Conservation (phyloP, 192 early-diverging fungal species). For the Kickxella alabastrina region DNA sequence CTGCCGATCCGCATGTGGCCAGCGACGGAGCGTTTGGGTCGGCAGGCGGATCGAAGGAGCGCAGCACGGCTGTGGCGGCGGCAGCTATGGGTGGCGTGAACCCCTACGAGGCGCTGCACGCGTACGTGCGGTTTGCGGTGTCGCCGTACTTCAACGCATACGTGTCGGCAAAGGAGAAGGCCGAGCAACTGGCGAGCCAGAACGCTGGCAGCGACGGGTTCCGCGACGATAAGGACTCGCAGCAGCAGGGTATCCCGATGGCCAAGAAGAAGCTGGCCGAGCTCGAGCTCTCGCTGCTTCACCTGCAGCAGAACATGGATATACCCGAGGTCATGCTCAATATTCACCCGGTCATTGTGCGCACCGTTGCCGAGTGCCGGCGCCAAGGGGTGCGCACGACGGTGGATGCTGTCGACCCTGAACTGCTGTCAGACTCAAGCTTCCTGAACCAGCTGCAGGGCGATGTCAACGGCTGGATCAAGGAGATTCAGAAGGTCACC, state of each 20-base stretch:
- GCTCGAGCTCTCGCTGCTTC: conserved; percentile 88
- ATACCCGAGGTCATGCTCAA: conserved; percentile 89
- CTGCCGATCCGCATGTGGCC: neutral
- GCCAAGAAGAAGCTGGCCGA: conserved; percentile 99
- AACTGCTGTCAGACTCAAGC: conserved; percentile 70
- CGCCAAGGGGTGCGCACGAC: conserved; percentile 61
- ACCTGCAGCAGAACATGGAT: conserved; percentile 97
- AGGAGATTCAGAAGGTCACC: conserved; percentile 99
- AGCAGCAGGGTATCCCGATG: conserved; percentile 76
- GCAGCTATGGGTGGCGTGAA: conserved; percentile 36
- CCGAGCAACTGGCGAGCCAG: conserved; percentile 34
- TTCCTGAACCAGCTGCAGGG: conserved; percentile 93
- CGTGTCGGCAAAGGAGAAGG: conserved; percentile 65
- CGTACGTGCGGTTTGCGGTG: conserved; percentile 89
- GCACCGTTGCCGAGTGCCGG: conserved; percentile 66
- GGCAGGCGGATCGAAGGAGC: neutral
- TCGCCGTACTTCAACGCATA: conserved; percentile 96
- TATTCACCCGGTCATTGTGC: conserved; percentile 80
- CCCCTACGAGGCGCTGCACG: conserved; percentile 87
- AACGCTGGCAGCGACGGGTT: conserved; percentile 49
- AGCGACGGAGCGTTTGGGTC: conserved; percentile 1
- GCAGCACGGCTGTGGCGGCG: conserved; percentile 31
- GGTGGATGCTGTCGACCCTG: conserved; percentile 69
- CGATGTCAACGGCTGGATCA: conserved; percentile 98
- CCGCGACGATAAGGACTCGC: conserved; percentile 59